A percentile compares a stretch with the other conserved stretches of the same genome.
These are phyloP conservation scores for Cyberlindnera xylosilytica DNA, from an alignment of 805 yeast genomes.

Conservation along the genomic window DNA sequence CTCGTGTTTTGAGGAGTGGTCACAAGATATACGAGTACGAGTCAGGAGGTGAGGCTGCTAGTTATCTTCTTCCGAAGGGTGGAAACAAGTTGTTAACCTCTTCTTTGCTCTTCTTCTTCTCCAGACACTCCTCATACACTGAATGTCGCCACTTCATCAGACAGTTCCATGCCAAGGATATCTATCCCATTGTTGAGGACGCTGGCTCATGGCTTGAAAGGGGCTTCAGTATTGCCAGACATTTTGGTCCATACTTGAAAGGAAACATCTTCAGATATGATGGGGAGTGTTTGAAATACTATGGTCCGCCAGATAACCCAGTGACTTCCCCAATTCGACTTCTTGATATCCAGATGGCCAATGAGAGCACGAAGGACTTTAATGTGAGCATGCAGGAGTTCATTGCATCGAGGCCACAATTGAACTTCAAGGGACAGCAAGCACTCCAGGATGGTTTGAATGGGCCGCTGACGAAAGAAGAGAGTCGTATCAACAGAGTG, in stretches of 20 bases:
- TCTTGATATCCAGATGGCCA: not conserved
- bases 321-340: not conserved
- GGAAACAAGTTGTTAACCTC: constrained; percentile 33
- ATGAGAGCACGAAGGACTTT: not conserved
- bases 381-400: not conserved
- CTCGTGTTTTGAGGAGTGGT: constrained; percentile 16
- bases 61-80: constrained; percentile 31
- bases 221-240: constrained; percentile 38
- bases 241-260: constrained; percentile 38
- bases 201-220: constrained; percentile 30
- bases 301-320: constrained; percentile 1
- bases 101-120: constrained; percentile 38
- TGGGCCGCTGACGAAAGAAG: too few species aligned
- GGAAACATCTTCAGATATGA: constrained; percentile 22
- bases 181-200: constrained; percentile 42
- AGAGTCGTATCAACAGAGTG: too few species aligned
- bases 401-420: not conserved
- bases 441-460: not conserved
- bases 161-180: constrained; percentile 37
- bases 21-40: constrained; percentile 24
- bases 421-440: not conserved
- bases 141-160: constrained; percentile 37
- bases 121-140: constrained; percentile 45
- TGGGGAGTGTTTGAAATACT: constrained; percentile 1
- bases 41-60: too few species aligned